A percentile compares a stretch with the other conserved stretches of the same genome.
phyloP scores from a whole-genome alignment of 768 basidiomycete species.

The Lactifluus pinguis region DNA sequence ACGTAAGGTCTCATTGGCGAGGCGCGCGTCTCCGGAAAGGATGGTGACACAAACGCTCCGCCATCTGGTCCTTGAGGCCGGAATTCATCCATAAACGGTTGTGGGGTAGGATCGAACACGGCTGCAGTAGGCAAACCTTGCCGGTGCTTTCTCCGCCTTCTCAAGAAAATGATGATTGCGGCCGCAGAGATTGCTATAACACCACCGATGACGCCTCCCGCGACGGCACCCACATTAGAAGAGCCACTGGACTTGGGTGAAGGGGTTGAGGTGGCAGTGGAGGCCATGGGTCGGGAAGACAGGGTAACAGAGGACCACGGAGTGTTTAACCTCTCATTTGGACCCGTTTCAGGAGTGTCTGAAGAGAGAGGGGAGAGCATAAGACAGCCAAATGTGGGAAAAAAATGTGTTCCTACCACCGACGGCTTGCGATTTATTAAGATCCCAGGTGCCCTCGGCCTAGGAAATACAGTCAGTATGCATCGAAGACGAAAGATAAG shows the following conservation, averaged over 20 bases:
- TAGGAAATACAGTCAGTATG: not conserved
- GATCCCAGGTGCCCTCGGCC: not conserved
- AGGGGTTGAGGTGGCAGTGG: not conserved
- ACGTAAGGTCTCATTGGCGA: slow-evolving; percentile 1
- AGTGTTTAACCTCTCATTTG: no score
- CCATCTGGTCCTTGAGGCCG: no score
- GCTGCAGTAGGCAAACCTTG: not conserved
- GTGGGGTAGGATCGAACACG: not conserved
- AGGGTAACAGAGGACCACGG: not conserved
- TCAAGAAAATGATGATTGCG: not conserved
- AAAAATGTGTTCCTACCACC: not conserved
- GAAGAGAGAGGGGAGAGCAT: no score
- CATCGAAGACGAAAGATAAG: not conserved
- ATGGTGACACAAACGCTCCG: not conserved
- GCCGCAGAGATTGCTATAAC: not conserved
- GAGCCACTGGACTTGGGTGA: not conserved
- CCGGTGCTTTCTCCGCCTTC: not conserved
- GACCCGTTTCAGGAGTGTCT: not conserved
- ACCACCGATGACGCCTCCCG: slow-evolving; percentile 1
- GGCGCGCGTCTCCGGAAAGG: not conserved
- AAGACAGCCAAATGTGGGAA: not conserved
- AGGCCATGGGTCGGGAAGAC: no score
- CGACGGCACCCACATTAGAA: not conserved
- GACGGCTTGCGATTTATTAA: not conserved
- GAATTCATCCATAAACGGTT: not conserved